Conservation (phyloP, 1,284 basidiomycete species). For the Rhizoctonia solani region DNA sequence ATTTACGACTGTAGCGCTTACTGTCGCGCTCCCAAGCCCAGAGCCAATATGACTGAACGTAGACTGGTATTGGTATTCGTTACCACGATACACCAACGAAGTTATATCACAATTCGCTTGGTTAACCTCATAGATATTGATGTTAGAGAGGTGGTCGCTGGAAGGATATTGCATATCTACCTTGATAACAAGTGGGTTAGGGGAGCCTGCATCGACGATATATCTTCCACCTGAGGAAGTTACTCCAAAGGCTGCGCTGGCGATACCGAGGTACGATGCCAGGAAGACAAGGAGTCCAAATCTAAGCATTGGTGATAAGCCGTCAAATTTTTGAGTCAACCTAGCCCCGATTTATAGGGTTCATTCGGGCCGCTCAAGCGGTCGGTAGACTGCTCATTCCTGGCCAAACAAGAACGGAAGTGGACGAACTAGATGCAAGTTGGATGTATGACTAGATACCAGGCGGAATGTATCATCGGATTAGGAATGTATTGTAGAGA, state of each 20-base stretch:
- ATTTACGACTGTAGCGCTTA: constrained; percentile 10
- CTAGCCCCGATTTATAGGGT: background rate
- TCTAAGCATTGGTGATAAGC: background rate
- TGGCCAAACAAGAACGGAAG: background rate
- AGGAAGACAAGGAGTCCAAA: background rate
- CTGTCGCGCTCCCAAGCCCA: constrained; percentile 29
- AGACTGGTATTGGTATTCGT: constrained; percentile 29
- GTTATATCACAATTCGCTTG: constrained; percentile 34
- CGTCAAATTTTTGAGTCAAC: background rate
- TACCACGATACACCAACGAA: constrained; percentile 18
- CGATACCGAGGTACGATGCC: background rate
- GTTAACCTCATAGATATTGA: background rate
- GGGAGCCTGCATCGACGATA: constrained; percentile 22
- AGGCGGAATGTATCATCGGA: background rate
- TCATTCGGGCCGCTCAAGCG: constrained; percentile 1
- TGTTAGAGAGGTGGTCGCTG: background rate
- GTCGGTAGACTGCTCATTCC: background rate
- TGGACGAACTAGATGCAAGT: background rate
- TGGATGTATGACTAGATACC: background rate
- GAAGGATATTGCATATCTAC: background rate
- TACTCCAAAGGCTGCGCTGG: constrained; percentile 30
- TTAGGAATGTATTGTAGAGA: background rate
- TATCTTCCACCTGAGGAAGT: constrained; percentile 24
- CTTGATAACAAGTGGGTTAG: constrained; percentile 31
- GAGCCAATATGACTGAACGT: constrained; percentile 33